These are phyloP conservation scores for Begonia loranthoides DNA, from an alignment of 306 rosid species.

Conservation along the genomic window DNA sequence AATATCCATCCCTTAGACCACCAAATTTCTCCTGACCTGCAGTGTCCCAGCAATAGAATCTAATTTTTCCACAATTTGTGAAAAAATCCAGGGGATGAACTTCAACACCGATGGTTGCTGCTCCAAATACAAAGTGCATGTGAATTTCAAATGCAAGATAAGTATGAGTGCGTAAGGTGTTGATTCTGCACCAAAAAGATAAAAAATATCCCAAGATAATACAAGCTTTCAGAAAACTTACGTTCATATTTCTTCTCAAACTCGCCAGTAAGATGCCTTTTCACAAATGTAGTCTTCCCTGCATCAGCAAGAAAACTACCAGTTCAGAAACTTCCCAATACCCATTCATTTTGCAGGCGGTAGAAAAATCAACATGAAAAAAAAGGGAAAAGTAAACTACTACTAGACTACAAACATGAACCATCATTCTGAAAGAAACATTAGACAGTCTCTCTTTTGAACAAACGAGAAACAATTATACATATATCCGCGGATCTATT, in stretches of 20 bases:
- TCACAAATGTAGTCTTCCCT: constrained; percentile 25
- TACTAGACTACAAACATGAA: no score
- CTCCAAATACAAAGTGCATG: not conserved
- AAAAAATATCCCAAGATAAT: not conserved
- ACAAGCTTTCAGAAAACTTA: constrained; percentile 1
- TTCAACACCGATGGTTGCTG: constrained; percentile 19
- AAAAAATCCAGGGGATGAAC: constrained; percentile 21
- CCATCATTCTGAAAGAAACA: no score
- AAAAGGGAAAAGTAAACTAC: no score
- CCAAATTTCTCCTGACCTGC: constrained; percentile 22
- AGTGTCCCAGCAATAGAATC: constrained; percentile 26
- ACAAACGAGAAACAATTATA: no score
- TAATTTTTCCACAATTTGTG: constrained; percentile 19
- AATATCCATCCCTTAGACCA: constrained; percentile 22
- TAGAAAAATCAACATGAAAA: no score
- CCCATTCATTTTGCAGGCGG: no score
- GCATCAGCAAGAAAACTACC: not conserved
- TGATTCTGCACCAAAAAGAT: not conserved
- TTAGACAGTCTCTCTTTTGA: no score
- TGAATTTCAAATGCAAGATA: not conserved
- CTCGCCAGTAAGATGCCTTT: constrained; percentile 21
- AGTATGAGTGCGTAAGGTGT: no score
- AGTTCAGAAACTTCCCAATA: no score
- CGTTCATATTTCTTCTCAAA: constrained; percentile 26
- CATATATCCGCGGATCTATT: no score